Conservation (phyloP, 768 basidiomycete genomes). For the Russula sp. region DNA sequence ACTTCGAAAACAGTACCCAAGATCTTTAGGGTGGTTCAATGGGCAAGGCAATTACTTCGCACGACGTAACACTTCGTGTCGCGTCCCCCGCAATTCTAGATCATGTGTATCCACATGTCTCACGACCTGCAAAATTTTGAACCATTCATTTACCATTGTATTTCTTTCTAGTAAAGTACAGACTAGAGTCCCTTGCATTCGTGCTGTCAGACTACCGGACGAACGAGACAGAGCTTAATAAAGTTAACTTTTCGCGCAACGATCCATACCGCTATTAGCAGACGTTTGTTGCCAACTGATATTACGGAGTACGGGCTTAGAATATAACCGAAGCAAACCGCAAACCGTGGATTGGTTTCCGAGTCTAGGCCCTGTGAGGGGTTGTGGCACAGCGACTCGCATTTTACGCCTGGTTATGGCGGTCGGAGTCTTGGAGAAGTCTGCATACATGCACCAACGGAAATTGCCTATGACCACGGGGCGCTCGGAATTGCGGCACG, state of each 20-base stretch:
- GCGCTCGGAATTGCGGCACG: not conserved
- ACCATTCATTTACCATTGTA: not conserved
- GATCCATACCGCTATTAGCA: not conserved
- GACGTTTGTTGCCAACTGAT: not conserved
- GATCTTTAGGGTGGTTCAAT: not conserved
- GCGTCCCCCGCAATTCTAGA: constrained; percentile 5
- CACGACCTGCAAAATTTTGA: not conserved
- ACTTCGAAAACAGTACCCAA: constrained; percentile 1
- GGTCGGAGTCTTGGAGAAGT: too few relatives aligned
- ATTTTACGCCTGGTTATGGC: too few relatives aligned
- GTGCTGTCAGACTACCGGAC: not conserved
- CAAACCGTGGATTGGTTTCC: too few relatives aligned
- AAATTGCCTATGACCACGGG: not conserved
- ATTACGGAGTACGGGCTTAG: too few relatives aligned
- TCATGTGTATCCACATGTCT: not conserved
- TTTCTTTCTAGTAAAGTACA: not conserved
- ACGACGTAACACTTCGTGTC: not conserved
- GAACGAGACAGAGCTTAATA: not conserved
- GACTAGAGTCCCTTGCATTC: not conserved
- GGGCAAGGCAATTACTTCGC: constrained; percentile 6
- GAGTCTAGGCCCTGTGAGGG: too few relatives aligned
- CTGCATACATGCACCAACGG: too few relatives aligned
- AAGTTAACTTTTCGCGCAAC: not conserved
- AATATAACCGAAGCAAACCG: too few relatives aligned
- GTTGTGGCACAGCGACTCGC: too few relatives aligned